phyloP scores from a whole-genome alignment of 495 filamentous ascomycete genomes.

The Aeminium ludgeri region DNA sequence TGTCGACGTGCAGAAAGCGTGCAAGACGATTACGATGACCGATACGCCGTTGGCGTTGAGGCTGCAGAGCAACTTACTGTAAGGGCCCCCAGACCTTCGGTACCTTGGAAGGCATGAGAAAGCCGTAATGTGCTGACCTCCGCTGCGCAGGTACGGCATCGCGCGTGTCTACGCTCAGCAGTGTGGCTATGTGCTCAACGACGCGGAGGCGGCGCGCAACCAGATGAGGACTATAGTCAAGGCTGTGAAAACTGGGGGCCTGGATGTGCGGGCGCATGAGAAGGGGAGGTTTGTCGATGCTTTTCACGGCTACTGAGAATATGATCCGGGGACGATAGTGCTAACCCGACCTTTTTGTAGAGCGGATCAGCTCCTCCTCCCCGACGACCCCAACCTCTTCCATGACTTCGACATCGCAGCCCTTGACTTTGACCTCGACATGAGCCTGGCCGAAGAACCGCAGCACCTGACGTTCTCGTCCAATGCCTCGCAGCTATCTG shows the following conservation, averaged over 20 bases:
- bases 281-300: conserved; percentile 69
- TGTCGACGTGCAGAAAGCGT: conserved; percentile 75
- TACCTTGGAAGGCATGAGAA: background rate
- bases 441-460: conserved; percentile 17
- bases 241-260: conserved; percentile 33
- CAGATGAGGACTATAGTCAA: conserved; percentile 51
- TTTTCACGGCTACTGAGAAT: no score
- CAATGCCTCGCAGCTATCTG: conserved; percentile 17
- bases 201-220: conserved; percentile 59
- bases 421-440: conserved; percentile 30
- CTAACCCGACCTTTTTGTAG: no score
- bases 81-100: conserved; percentile 13
- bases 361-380: conserved; percentile 58
- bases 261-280: conserved; percentile 51
- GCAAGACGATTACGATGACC: conserved; percentile 66
- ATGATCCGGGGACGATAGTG: no score
- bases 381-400: conserved; percentile 76
- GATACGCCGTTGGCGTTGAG: conserved; percentile 80
- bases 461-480: conserved; percentile 25
- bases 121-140: background rate
- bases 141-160: conserved; percentile 49
- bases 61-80: conserved; percentile 78
- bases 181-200: conserved; percentile 65
- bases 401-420: conserved; percentile 45
- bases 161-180: conserved; percentile 74